Evolutionary conservation across 208 protist species (phyloP).

Genomic region (Acanthamoeba castellanii): DNA sequence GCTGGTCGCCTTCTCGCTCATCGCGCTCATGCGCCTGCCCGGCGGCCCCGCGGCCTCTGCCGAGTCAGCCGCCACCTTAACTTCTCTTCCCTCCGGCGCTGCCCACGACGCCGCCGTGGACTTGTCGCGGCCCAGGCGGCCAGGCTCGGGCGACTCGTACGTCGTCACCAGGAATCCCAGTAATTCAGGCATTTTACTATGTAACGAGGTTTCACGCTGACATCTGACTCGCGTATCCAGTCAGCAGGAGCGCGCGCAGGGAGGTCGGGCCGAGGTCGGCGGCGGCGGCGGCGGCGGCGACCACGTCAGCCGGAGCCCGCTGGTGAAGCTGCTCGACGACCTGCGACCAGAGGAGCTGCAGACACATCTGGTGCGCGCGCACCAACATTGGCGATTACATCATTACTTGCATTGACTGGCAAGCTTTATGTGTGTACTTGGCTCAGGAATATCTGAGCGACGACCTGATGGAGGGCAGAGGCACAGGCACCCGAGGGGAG

Average conservation of each 20-base stretch:
- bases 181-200: too few relatives aligned
- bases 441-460: constrained; percentile 37
- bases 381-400: neutral
- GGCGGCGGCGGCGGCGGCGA: neutral
- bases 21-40: neutral
- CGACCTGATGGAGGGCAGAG: constrained; percentile 31
- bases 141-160: too few relatives aligned
- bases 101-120: too few relatives aligned
- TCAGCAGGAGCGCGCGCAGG: neutral
- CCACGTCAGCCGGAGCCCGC: neutral
- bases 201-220: too few relatives aligned
- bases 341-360: constrained; percentile 2
- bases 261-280: neutral
- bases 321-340: neutral
- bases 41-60: neutral
- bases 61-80: too few relatives aligned
- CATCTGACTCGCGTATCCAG: too few relatives aligned
- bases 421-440: neutral
- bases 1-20: neutral
- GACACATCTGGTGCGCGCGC: neutral
- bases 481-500: constrained; percentile 4
- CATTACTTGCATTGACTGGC: neutral
- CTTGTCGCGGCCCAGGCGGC: too few relatives aligned
- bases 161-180: too few relatives aligned
- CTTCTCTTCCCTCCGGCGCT: too few relatives aligned